phyloP scores from a whole-genome alignment of 139 green algal genomes.

The Zygnema cylindricum region DNA sequence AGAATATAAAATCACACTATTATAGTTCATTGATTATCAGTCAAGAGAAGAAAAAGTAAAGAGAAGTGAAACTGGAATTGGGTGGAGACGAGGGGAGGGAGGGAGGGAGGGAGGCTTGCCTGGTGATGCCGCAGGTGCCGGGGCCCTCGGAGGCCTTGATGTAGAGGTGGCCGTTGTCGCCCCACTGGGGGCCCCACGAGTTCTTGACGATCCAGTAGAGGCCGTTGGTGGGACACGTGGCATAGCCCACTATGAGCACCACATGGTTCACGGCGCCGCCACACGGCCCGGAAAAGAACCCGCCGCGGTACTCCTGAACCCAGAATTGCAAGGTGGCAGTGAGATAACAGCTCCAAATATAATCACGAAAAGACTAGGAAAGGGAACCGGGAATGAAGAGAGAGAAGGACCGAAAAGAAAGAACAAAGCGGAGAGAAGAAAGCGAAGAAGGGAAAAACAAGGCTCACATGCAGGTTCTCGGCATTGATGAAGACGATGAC shows the following conservation, averaged over 20 bases:
- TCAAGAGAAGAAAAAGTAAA: neutral
- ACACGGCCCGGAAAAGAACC: constrained; percentile 49
- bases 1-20: too few species aligned
- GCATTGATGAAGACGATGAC: constrained; percentile 89
- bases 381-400: neutral
- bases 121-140: constrained; percentile 89
- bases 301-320: constrained; percentile 87
- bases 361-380: neutral
- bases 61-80: neutral
- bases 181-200: constrained; percentile 86
- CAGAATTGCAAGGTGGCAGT: constrained; percentile 4
- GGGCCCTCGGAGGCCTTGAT: constrained; percentile 63
- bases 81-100: neutral
- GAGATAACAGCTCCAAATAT: neutral
- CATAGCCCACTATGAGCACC: constrained; percentile 71
- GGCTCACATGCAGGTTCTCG: constrained; percentile 51
- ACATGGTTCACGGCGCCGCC: constrained; percentile 26
- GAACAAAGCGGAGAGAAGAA: neutral
- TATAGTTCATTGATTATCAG: too few species aligned
- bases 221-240: constrained; percentile 75
- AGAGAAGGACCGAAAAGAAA: neutral
- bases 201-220: constrained; percentile 96
- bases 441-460: neutral
- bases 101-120: constrained; percentile 47
- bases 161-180: constrained; percentile 89